Base-by-base conservation (phyloP, 306 rosid genomes). In the Rosa rugosa region DNA sequence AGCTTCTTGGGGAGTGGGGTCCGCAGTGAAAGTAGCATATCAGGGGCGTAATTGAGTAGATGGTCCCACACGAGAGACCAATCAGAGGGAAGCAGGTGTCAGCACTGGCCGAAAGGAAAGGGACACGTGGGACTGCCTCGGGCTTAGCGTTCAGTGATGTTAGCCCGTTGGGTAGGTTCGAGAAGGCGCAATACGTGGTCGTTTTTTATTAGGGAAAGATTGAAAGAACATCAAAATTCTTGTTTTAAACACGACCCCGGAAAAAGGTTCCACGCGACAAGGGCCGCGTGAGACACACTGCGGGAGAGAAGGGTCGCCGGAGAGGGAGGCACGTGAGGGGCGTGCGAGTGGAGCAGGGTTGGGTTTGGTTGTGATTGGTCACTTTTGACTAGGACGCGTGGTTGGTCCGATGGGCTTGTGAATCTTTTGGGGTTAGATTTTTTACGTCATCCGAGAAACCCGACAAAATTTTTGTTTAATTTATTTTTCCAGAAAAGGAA, bases 71-170 rank as follows among this genome's bases (percentile, higher is more conserved):
- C 1, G 36, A 5, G 0, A 0, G 5, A 4, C 89, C 86, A 89
- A 82, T 84, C 20, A 56, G 74, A 77, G 41, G 10, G 8, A 68
- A 59, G 42, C 4, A n/a, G 13, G 86, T 88, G 92, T 78, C 81
- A 69, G 79, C 85, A 86, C 84, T 80, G 87, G 87, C 84, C 88
- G 75, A 86, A 84, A 88, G 87, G 22, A 17, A 17, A 18, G 68
- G 22, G 25, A 75, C 83, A 82, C 87, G 92, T 88, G 90, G 82
- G 80, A 49, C 42, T 5, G 23, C 72, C 80, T 80, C 16, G 79
- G 69, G 45, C 50, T 54, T 45, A 9, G 82, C 71, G 76, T 23
- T 78, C 68, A 27, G 54, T 79, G 66, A 75, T 56, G 81, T 27
- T 8, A 18, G 12, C 51, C 76, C 31, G 57, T 31, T 11, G 77